These are phyloP conservation scores for Aspergillus sp. DNA, from an alignment of 2,329 filamentous ascomycete species.

Conservation along the genomic window DNA sequence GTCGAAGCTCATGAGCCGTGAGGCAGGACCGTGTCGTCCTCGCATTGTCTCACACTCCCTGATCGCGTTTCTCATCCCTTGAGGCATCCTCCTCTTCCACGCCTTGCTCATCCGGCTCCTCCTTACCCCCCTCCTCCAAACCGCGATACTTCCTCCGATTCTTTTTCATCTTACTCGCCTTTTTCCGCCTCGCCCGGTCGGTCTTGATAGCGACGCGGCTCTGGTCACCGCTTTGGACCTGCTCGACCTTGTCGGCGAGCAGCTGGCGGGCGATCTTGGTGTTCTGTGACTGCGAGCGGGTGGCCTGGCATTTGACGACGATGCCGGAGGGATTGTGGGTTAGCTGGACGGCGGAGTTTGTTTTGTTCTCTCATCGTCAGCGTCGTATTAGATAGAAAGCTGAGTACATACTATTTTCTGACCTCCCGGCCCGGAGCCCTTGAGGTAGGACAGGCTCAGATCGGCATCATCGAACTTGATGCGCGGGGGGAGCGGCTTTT, in stretches of 20 bases:
- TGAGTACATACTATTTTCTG: constrained; percentile 69
- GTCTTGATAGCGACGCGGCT: constrained; percentile 74
- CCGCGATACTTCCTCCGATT: constrained; percentile 35
- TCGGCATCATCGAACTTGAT: constrained; percentile 67
- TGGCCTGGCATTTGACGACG: constrained; percentile 89
- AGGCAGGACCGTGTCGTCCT: too few species aligned
- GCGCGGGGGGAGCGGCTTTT: constrained; percentile 64
- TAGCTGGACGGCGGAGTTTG: constrained; percentile 84
- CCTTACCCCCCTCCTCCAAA: constrained; percentile 18
- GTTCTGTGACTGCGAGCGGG: constrained; percentile 77
- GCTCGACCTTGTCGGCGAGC: constrained; percentile 68
- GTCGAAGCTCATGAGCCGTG: too few species aligned
- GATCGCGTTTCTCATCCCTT: too few species aligned
- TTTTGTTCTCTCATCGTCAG: constrained; percentile 63
- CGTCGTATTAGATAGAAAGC: neutral
- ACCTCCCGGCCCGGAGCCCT: constrained; percentile 83
- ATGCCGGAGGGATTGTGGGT: constrained; percentile 84
- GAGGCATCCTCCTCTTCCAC: constrained; percentile 6
- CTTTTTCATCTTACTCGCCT: constrained; percentile 37
- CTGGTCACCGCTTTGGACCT: constrained; percentile 61
- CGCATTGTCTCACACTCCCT: too few species aligned
- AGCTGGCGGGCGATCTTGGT: constrained; percentile 72
- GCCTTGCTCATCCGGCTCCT: constrained; percentile 8
- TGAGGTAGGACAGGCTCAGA: constrained; percentile 76
- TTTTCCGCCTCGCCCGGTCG: constrained; percentile 61